Evolutionary conservation across 2,329 filamentous ascomycete species (phyloP).

Genomic region (Helotiales sp.): DNA sequence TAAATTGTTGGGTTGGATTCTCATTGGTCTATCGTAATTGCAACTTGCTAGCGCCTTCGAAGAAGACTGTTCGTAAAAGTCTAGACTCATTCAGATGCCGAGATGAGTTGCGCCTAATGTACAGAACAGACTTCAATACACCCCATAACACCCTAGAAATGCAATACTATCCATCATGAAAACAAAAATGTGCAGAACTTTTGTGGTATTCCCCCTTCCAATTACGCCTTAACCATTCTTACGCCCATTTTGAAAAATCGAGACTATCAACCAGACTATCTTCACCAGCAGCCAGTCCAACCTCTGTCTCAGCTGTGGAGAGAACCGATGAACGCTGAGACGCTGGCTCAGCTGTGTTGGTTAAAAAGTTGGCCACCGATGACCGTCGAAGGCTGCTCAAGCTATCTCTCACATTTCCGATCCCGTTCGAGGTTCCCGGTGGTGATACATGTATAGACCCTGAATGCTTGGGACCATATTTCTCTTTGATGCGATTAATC

Average conservation of each 20-base stretch:
- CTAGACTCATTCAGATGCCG: background rate
- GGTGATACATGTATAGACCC: conserved; percentile 34
- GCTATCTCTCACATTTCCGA: conserved; percentile 55
- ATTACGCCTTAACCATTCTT: conserved; percentile 15
- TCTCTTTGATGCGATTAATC: conserved; percentile 79
- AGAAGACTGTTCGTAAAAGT: background rate
- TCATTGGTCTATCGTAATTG: background rate
- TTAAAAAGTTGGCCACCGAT: conserved; percentile 67
- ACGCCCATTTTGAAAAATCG: conserved; percentile 38
- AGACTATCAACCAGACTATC: conserved; percentile 34
- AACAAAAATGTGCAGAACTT: conserved; percentile 11
- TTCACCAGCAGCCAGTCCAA: conserved; percentile 28
- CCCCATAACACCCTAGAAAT: conserved; percentile 5
- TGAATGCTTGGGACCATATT: conserved; percentile 49
- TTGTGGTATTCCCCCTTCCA: conserved; percentile 29
- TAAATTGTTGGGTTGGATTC: background rate
- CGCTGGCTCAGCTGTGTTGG: conserved; percentile 53
- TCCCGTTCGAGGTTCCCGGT: conserved; percentile 34
- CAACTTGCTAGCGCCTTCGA: background rate
- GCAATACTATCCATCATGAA: background rate
- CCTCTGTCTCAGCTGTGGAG: conserved; percentile 56
- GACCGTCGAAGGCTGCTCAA: conserved; percentile 60
- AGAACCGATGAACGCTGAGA: conserved; percentile 61
- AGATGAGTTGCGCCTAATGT: conserved; percentile 4
- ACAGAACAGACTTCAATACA: conserved; percentile 9